A percentile compares a stretch with the other conserved stretches of the same genome.
These are phyloP conservation scores for Melocanna baccifera DNA, from an alignment of 176 grass and related monocot species.

Conservation along the genomic window DNA sequence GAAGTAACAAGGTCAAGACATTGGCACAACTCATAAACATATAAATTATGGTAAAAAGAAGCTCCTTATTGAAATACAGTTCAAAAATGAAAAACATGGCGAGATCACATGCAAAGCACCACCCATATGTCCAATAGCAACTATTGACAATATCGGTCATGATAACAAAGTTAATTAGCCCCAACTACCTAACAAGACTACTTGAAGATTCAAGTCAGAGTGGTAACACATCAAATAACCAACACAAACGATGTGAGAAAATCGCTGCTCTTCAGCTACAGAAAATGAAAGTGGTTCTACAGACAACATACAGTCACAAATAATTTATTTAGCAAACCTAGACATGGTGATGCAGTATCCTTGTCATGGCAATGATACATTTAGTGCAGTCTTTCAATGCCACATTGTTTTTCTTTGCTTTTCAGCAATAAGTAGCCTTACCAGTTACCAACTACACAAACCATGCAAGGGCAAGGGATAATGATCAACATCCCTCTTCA, in stretches of 20 bases:
- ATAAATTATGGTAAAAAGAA: neutral
- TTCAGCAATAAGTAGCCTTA: constrained; percentile 61
- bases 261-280: constrained; percentile 4
- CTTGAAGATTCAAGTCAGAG: constrained; percentile 3
- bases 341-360: constrained; percentile 49
- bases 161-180: neutral
- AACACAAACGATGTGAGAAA: constrained; percentile 1
- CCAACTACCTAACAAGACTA: neutral
- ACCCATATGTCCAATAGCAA: neutral
- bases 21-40: constrained; percentile 23
- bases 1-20: constrained; percentile 8
- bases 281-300: constrained; percentile 16
- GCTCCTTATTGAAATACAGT: neutral
- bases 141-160: neutral
- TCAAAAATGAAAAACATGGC: neutral
- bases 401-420: constrained; percentile 39
- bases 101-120: neutral
- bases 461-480: constrained; percentile 51
- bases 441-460: constrained; percentile 77
- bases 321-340: constrained; percentile 56
- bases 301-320: constrained; percentile 43
- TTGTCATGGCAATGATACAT: constrained; percentile 50
- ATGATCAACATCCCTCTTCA: constrained; percentile 55
- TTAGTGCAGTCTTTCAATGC: constrained; percentile 46
- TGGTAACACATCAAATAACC: constrained; percentile 10